Percentiles rank a stretch among this genome's conserved stretches.
Conservation (phyloP, 495 filamentous ascomycete species). For the Daldinia concentrica region DNA sequence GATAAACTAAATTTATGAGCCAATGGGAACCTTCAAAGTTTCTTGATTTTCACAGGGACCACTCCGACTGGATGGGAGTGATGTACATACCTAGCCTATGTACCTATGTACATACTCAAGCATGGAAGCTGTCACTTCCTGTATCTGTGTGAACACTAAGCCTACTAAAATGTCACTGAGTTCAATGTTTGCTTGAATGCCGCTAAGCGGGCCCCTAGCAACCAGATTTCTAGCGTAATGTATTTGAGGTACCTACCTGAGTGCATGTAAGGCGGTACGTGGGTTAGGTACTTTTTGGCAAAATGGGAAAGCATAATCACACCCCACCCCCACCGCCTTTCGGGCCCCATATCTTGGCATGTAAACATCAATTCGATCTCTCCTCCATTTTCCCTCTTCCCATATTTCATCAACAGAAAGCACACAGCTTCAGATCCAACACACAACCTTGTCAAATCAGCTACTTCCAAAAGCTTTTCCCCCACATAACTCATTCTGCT, state of each 20-base stretch:
- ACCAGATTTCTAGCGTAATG: too few relatives aligned
- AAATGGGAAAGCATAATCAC: background rate
- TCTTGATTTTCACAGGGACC: background rate
- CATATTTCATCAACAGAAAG: conserved; percentile 7
- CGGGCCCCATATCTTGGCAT: conserved; percentile 8
- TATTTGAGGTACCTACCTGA: background rate
- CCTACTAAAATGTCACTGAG: too few relatives aligned
- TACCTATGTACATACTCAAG: background rate
- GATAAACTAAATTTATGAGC: background rate
- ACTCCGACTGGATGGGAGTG: background rate
- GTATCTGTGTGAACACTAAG: too few relatives aligned
- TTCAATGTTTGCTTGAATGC: too few relatives aligned
- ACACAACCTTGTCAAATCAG: conserved; percentile 25
- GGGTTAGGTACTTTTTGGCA: background rate
- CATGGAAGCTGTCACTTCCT: too few relatives aligned
- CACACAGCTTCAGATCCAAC: conserved; percentile 11
- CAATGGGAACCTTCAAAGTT: background rate
- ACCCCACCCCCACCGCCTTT: conserved; percentile 4
- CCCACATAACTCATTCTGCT: conserved; percentile 23
- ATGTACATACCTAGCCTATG: background rate
- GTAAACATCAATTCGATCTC: conserved; percentile 19
- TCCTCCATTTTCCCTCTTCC: background rate
- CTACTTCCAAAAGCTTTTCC: conserved; percentile 33
- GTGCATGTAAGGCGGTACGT: too few relatives aligned
- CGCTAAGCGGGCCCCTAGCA: too few relatives aligned